Percentiles rank a stretch among this genome's conserved stretches.
These are phyloP conservation scores for Tilletia setariae DNA, from an alignment of 1,284 basidiomycete species.

Conservation along the genomic window DNA sequence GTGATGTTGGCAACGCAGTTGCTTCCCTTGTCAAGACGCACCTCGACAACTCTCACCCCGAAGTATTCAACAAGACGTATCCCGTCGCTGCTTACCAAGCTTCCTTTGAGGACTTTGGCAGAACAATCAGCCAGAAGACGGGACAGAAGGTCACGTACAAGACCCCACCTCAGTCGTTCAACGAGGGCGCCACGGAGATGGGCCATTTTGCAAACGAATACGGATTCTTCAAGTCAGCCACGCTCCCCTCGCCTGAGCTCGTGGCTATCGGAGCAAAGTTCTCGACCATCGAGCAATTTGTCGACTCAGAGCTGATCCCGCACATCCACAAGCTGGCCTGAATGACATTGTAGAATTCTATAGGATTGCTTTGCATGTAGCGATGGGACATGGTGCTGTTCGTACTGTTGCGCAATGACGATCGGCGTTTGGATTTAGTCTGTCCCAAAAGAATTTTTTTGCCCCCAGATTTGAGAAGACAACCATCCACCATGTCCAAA, in stretches of 20 bases:
- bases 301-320: neutral
- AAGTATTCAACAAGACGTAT: neutral
- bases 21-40: conserved; percentile 55
- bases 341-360: too few species aligned
- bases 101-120: neutral
- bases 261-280: neutral
- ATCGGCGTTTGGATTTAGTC: too few species aligned
- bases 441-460: too few species aligned
- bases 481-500: too few species aligned
- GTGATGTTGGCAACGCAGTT: conserved; percentile 1
- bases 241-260: neutral
- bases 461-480: too few species aligned
- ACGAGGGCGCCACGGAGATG: neutral
- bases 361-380: too few species aligned
- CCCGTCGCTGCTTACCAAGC: neutral
- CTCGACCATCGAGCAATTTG: neutral
- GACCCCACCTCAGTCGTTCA: neutral
- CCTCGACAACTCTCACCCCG: neutral
- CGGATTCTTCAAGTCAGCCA: neutral
- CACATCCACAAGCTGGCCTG: too few species aligned
- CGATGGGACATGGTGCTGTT: too few species aligned
- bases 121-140: neutral
- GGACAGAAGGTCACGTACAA: neutral
- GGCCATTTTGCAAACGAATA: neutral
- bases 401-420: too few species aligned